phyloP scores from a whole-genome alignment of 352 stramenopile species.

The Plasmopara muralis region DNA sequence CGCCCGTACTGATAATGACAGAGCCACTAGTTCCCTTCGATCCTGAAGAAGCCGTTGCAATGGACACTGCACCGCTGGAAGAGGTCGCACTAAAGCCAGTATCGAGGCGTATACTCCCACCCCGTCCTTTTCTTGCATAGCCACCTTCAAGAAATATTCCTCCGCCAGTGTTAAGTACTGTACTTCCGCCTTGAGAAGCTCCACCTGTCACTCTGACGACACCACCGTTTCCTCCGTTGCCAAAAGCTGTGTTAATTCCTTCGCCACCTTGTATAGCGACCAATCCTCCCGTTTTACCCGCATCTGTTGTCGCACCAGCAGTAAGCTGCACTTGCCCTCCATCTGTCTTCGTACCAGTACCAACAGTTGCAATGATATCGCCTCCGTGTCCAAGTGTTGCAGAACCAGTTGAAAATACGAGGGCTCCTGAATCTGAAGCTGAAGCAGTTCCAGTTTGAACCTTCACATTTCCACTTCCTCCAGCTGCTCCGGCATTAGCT shows the following conservation, averaged over 20 bases:
- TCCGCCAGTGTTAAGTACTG: slow-evolving; percentile 58
- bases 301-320: slow-evolving; percentile 47
- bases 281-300: slow-evolving; percentile 34
- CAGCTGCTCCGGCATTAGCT: slow-evolving; percentile 46
- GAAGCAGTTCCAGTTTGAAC: slow-evolving; percentile 51
- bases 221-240: slow-evolving; percentile 82
- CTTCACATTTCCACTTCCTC: slow-evolving; percentile 51
- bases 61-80: slow-evolving; percentile 46
- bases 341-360: slow-evolving; percentile 43
- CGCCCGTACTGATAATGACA: slow-evolving; percentile 49
- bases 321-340: slow-evolving; percentile 65
- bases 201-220: slow-evolving; percentile 79
- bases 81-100: slow-evolving; percentile 47
- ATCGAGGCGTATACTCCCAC: slow-evolving; percentile 42
- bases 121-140: slow-evolving; percentile 43
- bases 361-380: slow-evolving; percentile 42
- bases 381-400: slow-evolving; percentile 60
- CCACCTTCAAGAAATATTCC: slow-evolving; percentile 66
- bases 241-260: slow-evolving; percentile 52
- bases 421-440: slow-evolving; percentile 42
- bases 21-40: slow-evolving; percentile 46
- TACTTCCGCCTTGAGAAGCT: slow-evolving; percentile 60
- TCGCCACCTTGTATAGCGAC: slow-evolving; percentile 55
- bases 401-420: slow-evolving; percentile 46
- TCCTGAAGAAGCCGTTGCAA: slow-evolving; percentile 51